Base-by-base conservation (phyloP, 2,329 filamentous ascomycete species). In the Sclerotinia glacialis region DNA sequence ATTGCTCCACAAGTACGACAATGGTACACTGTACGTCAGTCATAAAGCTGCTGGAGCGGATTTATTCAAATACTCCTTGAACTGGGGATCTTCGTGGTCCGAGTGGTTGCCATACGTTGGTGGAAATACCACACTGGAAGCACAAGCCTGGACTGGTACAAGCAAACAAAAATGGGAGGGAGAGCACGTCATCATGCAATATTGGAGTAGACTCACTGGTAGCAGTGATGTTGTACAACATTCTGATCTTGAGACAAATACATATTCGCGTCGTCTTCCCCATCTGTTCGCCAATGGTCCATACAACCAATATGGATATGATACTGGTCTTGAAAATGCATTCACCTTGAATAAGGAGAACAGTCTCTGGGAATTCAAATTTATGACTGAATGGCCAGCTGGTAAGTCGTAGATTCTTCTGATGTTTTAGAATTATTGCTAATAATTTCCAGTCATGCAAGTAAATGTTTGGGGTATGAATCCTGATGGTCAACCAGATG, bases 401-500 rank as follows among this genome's bases (percentile, higher is more conserved):
- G 77, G 82, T 54, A 56, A 65, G 66, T 52, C 52, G 7, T 42
- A 40, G 26, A 3, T 9, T n/a, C 16, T 9, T 7, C 8, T n/a
- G 8, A 18, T 44, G 9, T 40, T 11, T 2, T 18, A 1, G 9
- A 42, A 31, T 21, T 16, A 9, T 5, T 47, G 46, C 62, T 67
- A 58, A 67, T 21, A 16, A 44, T 46, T 37, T 55, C 21, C 42
- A 67, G 66, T 67, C n/a, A 37, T 86, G 66, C 86, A 89, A 72
- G 77, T 89, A 67, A 89, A 89, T 70, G 80, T 87, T 6, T 89
- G 87, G 87, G 87, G 87, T 62, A 85, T 89, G 74, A 86, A 89
- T 71, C 82, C 83, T 0, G 82, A 88, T 74, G 85, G 86, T 26
- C 77, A 83, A 70, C 86, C 87, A 0, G 87, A 89, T 74, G 80